These are phyloP conservation scores for Curvularia verruculosa DNA, from an alignment of 2,329 filamentous ascomycete genomes.

Conservation along the genomic window DNA sequence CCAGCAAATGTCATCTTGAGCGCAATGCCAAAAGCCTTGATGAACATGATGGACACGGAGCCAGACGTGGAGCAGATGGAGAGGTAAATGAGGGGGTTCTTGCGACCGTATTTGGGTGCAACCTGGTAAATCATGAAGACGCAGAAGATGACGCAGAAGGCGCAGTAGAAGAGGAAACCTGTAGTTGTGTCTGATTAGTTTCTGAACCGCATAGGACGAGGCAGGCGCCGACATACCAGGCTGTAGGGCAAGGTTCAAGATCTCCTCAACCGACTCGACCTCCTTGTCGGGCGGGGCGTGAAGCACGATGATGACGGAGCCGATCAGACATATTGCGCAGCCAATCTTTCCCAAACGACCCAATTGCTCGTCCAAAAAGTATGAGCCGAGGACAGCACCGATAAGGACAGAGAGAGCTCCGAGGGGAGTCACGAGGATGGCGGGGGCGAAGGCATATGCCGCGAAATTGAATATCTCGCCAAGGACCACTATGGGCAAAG, in stretches of 20 bases:
- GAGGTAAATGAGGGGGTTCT: conserved; percentile 93
- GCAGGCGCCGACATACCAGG: conserved; percentile 69
- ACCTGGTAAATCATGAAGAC: conserved; percentile 96
- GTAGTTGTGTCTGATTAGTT: conserved; percentile 20
- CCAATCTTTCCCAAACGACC: conserved; percentile 92
- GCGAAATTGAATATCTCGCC: conserved; percentile 98
- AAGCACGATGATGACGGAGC: conserved; percentile 94
- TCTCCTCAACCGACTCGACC: conserved; percentile 88
- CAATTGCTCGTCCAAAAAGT: conserved; percentile 88
- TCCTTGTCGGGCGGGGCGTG: conserved; percentile 95
- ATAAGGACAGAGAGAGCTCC: conserved; percentile 94
- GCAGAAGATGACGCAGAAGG: conserved; percentile 80
- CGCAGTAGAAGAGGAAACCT: conserved; percentile 91
- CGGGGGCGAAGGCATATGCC: conserved; percentile 96
- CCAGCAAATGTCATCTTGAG: conserved; percentile 92
- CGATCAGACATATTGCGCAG: conserved; percentile 94
- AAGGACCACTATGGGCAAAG: conserved; percentile 70
- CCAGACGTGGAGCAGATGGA: conserved; percentile 98
- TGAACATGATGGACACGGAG: conserved; percentile 97
- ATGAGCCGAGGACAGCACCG: conserved; percentile 90
- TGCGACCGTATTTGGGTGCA: conserved; percentile 87
- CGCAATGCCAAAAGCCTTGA: conserved; percentile 98
- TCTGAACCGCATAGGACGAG: neutral
- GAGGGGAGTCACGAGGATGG: conserved; percentile 95
- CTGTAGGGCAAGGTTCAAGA: conserved; percentile 86